Base-by-base conservation (phyloP, 2,329 filamentous ascomycete species). In the Fusarium praegraminearum region DNA sequence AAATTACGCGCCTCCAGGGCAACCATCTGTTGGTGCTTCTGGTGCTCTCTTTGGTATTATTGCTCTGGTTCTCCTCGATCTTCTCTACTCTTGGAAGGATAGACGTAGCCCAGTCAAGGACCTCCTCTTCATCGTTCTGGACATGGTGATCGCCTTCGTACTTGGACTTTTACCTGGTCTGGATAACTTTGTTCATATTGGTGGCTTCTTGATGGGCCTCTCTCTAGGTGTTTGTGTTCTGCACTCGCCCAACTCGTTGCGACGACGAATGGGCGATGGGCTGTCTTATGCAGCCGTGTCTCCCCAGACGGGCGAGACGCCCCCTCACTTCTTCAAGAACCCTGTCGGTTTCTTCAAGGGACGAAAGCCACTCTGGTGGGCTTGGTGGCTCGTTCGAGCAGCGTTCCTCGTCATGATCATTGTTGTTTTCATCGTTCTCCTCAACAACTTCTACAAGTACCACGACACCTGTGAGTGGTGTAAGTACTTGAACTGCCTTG, bases 131-230 rank as follows among this genome's bases (percentile, higher is more conserved):
- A 92, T 98, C 78, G 67, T 94, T 47, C 81, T 98, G 58, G 94
- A 98, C 75, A 89, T 98, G 66, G 83, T 90, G 70, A 94, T 99
- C 70, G 93, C 94, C 0, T 98, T 99, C 77, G 93, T 96, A 18
- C 87, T 99, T 4, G 96, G 96, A 35, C 86, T 99, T 6, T 86
- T 99, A 2, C 96, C 96, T 0, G 95, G 94, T 11, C 82, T 99
- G 47, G 96, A 99, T 83, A 99, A 99, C 80, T 99, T 98, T 79
- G 93, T 93, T 18, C 96, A 99, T 73, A 98, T 99, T 67, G 96
- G 96, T 57, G 96, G 96, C 3, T 98, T 98, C 79, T 81, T 97
- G 52, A 97, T 97, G 89, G 96, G 96, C 1, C 82, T 99, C 9
- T 91, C 91, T 0, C 87, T 98, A 2, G 96, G 96, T 15, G 85